Base-by-base conservation (phyloP, 2,329 filamentous ascomycete species). In the Talaromyces sp. region DNA sequence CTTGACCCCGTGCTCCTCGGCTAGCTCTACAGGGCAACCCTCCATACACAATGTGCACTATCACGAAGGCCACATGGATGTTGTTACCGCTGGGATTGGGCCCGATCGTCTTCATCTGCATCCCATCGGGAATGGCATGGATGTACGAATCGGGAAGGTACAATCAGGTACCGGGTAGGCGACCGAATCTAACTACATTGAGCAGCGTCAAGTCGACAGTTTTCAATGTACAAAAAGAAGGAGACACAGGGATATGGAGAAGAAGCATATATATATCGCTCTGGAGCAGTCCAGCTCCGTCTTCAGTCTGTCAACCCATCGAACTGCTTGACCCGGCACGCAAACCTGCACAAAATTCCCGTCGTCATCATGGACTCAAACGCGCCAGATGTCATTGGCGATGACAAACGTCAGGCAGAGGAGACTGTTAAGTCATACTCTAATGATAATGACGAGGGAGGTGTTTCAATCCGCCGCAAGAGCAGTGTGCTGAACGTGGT, bases 401-500 rank as follows among this genome's bases (percentile, higher is more conserved):
- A 22, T 37, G 4, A 14, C 13, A 63, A 63, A 16, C 41, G 35
- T 8, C 62, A 58, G 19, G n/a, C 41, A 58, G 57, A 58, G 24
- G 52, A 63, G 27, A 39, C 27, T 2, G 52, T 63, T 16, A 43
- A 19, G 10, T 37, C 27, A n/a, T 59, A 50, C 43, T 39, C 52
- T 3, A 35, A 50, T 22, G 39, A 41, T 19, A 24, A 43, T 22
- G 52, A 63, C 11, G 22, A 16, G 4, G 35, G 16, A 10, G 54
- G 50, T 27, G 39, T 31, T 11, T 39, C 69, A 66, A 52, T 35
- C 11, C 27, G n/a, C n/a, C 33, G 35, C 49, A 62, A 60, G 43
- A 76, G 73, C 1, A 71, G 74, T 4, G 70, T 74, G 9, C 54
- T 78, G 37, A 78, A 73, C 22, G 74, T 78, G 19, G 39, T 79